Base-by-base conservation (phyloP, 1,139 yeast species). In the Nakaseomyces nivariensis region DNA sequence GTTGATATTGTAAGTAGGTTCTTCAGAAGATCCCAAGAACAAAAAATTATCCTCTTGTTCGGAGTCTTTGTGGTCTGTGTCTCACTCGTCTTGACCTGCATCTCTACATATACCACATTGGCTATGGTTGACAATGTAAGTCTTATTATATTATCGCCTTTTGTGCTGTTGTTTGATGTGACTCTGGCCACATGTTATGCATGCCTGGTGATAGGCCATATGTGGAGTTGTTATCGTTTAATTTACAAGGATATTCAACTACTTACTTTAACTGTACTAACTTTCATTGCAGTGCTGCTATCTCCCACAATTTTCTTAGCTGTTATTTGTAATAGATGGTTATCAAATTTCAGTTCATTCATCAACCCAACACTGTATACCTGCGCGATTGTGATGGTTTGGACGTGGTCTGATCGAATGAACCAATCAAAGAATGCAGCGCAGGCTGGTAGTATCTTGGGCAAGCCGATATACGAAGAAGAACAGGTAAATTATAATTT, bases 331-430 rank as follows among this genome's bases (percentile, higher is more conserved):
- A 79, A 80, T 60, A 74, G 79, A 3, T 83, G 87, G 78, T 79
- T 85, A 11, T 78, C 78, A 54, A 84, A 82, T 54, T 74, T 87
- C 58, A 80, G 89, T 10, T 90, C 85, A 58, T 71, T 85, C 43
- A 82, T 85, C 61, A 81, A 84, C 42, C 79, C 87, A 37, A 82
- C 84, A 1, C 76, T 83, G 7, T 85, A 82, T 62, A 81, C 85
- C n/a, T 73, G 83, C 31, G 77, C 87, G 48, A 85, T 85, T 44
- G 85, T 85, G 5, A 74, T 85, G 17, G 88, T 87, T 0, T 87
- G 95, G 95, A 94, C 84, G 66, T 87, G 95, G 95, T 78, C 87
- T 54, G 88, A 85, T 61, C 74, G 86, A 54, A 76, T 83, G 49
- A 77, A 77, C 52, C 69, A 75, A 11, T 68, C 82, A 31, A 83